Conservation (phyloP, 305 asterid species). For the Ilex paraguariensis region DNA sequence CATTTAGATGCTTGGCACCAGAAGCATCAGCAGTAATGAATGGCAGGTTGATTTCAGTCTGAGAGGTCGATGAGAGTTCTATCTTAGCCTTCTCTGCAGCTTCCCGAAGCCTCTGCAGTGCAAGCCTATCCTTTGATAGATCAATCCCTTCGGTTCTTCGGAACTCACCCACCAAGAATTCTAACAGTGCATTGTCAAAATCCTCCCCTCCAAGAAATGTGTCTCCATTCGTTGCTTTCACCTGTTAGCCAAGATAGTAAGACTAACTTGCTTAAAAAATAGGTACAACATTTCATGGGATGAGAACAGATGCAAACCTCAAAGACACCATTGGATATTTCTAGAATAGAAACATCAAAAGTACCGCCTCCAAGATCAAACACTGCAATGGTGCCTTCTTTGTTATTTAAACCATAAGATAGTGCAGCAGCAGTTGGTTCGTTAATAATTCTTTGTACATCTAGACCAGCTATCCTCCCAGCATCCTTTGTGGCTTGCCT, state of each 20-base stretch:
- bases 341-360: background rate
- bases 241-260: background rate
- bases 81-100: constrained; percentile 13
- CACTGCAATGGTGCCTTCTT: constrained; percentile 8
- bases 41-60: constrained; percentile 11
- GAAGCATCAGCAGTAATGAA: constrained; percentile 12
- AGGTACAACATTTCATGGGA: background rate
- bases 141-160: constrained; percentile 7
- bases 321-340: constrained; percentile 1
- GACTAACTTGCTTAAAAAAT: background rate
- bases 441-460: constrained; percentile 11
- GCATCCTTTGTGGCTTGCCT: constrained; percentile 19
- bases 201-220: constrained; percentile 7
- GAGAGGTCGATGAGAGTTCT: constrained; percentile 11
- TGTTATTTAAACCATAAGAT: constrained; percentile 9
- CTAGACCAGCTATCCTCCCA: constrained; percentile 9
- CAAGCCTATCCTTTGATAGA: constrained; percentile 11
- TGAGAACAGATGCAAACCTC: background rate
- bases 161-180: constrained; percentile 9
- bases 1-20: constrained; percentile 9
- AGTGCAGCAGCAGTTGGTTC: constrained; percentile 14
- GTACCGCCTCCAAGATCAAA: constrained; percentile 1
- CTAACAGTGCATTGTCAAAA: constrained; percentile 6
- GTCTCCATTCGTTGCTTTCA: constrained; percentile 10
- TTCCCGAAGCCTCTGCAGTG: constrained; percentile 12